Evolutionary conservation across 345 rosid species (phyloP).

Genomic region (Aquilaria sinensis): DNA sequence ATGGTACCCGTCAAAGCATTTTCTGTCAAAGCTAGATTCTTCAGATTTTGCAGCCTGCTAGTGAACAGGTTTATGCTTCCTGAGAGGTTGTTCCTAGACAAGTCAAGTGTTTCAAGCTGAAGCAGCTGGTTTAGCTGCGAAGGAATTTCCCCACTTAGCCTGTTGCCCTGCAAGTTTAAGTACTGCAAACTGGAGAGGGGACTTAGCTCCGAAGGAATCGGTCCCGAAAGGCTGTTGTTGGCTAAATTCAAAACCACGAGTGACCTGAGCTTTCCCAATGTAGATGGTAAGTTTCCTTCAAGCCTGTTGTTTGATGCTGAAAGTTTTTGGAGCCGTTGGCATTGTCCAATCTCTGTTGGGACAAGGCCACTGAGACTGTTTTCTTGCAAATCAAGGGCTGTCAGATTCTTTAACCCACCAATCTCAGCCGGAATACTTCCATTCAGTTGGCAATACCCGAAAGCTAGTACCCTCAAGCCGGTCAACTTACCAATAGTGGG

Average conservation of each 20-base stretch:
- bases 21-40: slow-evolving; percentile 33
- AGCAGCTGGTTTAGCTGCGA: slow-evolving; percentile 38
- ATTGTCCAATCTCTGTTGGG: slow-evolving; percentile 48
- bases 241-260: slow-evolving; percentile 60
- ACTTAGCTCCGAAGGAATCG: slow-evolving; percentile 55
- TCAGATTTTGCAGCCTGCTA: slow-evolving; percentile 39
- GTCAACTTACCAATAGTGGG: slow-evolving; percentile 50
- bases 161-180: slow-evolving; percentile 53
- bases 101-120: slow-evolving; percentile 52
- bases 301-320: slow-evolving; percentile 59
- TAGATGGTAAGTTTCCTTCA: slow-evolving; percentile 55
- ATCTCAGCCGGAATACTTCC: slow-evolving; percentile 73
- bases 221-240: slow-evolving; percentile 65
- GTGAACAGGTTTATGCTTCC: slow-evolving; percentile 42
- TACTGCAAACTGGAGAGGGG: slow-evolving; percentile 43
- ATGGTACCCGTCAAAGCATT: slow-evolving; percentile 52
- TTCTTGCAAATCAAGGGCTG: slow-evolving; percentile 42
- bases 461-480: slow-evolving; percentile 47
- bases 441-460: slow-evolving; percentile 56
- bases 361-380: slow-evolving; percentile 56
- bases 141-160: slow-evolving; percentile 53
- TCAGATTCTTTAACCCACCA: slow-evolving; percentile 54
- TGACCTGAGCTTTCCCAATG: slow-evolving; percentile 42
- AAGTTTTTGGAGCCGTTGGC: slow-evolving; percentile 39
- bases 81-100: slow-evolving; percentile 61